Base-by-base conservation (phyloP, 352 stramenopile genomes). In the Phytophthora palmivora region DNA sequence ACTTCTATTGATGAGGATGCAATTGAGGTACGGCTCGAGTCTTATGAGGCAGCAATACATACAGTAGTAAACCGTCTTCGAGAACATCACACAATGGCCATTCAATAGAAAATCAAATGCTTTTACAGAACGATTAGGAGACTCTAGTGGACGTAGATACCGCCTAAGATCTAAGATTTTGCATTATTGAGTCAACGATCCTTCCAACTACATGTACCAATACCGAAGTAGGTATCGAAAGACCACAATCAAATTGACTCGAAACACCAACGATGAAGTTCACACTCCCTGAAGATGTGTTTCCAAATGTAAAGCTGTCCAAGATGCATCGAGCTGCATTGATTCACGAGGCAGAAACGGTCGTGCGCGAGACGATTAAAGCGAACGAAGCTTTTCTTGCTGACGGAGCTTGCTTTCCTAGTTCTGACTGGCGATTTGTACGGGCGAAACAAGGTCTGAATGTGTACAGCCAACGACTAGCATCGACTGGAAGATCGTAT, bases 301-400 rank as follows among this genome's bases (percentile, higher is more conserved):
- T 84, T 53, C 65, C 72, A 8, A 28, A 51, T n/a, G 28, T 79
- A 30, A 50, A 50, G 33, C 52, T 76, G 30, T 63, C 57, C 11
- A 75, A 75, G 24, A 62, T 58, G 15, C 52, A 49, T n/a, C 51
- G 64, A 52, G 53, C 50, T 5, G 67, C 56, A 22, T 54, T 85
- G 44, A 39, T 65, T 24, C 47, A 68, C 8, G 76, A 85, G 37
- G 76, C 75, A 1, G 44, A 75, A 11, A 60, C 59, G 21, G 58
- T 85, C 10, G 59, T 88, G 12, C 54, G 42, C 18, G 74, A 84
- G 53, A 84, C 76, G 34, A 48, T 85, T 10, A 49, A 61, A 38
- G 65, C 60, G n/a, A 72, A 85, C 57, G 67, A 80, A 48, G 62
- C 62, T 30, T 82, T 74, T 58, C 44, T 78, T 2, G 39, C 68